A percentile compares a stretch with the other conserved stretches of the same genome.
phyloP scores from a whole-genome alignment of 768 basidiomycete species.

The Lactarius hatsudake region DNA sequence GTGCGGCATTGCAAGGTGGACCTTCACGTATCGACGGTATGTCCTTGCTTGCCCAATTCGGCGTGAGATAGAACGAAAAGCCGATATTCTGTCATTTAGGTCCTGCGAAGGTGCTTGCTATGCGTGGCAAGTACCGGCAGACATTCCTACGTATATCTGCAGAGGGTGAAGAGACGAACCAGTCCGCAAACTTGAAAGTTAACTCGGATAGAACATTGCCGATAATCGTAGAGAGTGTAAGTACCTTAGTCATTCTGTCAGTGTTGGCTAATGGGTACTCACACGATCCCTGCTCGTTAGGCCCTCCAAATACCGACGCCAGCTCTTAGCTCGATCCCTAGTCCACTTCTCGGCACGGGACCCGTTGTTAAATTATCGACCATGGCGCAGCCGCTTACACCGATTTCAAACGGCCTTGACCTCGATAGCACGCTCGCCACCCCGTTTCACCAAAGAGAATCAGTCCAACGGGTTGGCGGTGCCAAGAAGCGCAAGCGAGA shows the following conservation, averaged over 20 bases:
- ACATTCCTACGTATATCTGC: slow-evolving; percentile 18
- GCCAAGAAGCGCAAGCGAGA: slow-evolving; percentile 19
- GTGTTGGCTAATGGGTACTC: background rate
- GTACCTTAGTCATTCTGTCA: background rate
- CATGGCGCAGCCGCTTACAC: slow-evolving; percentile 14
- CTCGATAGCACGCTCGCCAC: slow-evolving; percentile 2
- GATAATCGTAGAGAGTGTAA: slow-evolving; percentile 21
- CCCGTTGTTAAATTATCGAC: background rate
- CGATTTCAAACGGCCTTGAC: slow-evolving; percentile 7
- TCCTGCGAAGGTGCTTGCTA: slow-evolving; percentile 24
- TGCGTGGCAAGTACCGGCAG: slow-evolving; percentile 27
- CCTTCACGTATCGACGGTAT: slow-evolving; percentile 70
- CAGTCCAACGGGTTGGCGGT: background rate
- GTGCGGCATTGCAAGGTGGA: slow-evolving; percentile 53
- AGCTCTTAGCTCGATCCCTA: background rate
- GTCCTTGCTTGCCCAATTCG: background rate
- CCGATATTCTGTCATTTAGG: slow-evolving; percentile 5
- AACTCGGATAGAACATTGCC: slow-evolving; percentile 16
- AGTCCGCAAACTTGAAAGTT: slow-evolving; percentile 22
- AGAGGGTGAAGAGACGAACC: slow-evolving; percentile 23
- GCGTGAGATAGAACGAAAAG: background rate
- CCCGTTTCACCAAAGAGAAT: slow-evolving; percentile 1
- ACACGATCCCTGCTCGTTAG: slow-evolving; percentile 2
- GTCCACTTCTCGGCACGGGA: background rate
- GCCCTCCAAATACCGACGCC: background rate